Conservation (phyloP, 2,329 filamentous ascomycete genomes). For the Botryotinia calthae region DNA sequence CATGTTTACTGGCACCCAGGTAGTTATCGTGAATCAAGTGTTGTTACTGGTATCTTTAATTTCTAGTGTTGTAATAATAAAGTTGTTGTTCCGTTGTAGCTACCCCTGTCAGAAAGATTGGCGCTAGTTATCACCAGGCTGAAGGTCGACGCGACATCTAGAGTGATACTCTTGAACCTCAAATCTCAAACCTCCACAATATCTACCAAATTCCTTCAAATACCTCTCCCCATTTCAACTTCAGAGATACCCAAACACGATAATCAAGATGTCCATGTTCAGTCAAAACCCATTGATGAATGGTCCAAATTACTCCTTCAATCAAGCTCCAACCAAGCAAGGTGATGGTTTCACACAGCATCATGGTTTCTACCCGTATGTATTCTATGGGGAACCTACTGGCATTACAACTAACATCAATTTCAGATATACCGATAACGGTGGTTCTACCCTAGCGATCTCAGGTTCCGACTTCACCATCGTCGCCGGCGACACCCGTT, state of each 20-base stretch:
- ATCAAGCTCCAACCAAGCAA: constrained; percentile 55
- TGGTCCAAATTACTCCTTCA: constrained; percentile 67
- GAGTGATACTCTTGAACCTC: constrained; percentile 14
- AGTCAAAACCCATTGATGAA: constrained; percentile 68
- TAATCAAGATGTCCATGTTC: constrained; percentile 61
- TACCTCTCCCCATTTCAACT: constrained; percentile 11
- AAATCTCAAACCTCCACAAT: constrained; percentile 21
- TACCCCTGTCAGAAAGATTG: constrained; percentile 32
- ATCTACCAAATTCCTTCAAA: constrained; percentile 12
- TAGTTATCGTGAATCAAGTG: neutral
- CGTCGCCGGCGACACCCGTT: constrained; percentile 94
- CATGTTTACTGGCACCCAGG: neutral
- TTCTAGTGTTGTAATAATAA: neutral
- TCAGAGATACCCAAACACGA: constrained; percentile 3
- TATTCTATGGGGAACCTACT: neutral
- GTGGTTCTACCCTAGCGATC: constrained; percentile 93
- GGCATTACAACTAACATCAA: neutral
- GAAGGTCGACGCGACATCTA: constrained; percentile 31
- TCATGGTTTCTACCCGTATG: constrained; percentile 92
- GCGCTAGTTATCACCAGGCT: constrained; percentile 27
- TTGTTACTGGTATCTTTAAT: neutral
- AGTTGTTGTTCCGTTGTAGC: constrained; percentile 18
- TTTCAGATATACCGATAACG: constrained; percentile 90
- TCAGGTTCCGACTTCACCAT: constrained; percentile 92
- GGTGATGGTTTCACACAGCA: constrained; percentile 56